phyloP scores from a whole-genome alignment of 306 rosid species.

The Quercus glauca region DNA sequence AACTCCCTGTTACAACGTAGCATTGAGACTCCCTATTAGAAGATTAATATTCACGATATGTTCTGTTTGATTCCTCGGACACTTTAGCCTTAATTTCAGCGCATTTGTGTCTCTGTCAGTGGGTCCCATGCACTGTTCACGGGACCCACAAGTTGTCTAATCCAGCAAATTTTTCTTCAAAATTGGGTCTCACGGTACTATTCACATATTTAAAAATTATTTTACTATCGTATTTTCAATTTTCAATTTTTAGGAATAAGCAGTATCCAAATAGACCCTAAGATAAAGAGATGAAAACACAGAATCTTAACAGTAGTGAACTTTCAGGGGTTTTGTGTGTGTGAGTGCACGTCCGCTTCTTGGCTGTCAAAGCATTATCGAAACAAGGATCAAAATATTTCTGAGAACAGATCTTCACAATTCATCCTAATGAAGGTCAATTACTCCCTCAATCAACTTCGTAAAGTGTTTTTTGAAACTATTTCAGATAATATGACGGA shows the following conservation, averaged over 20 bases:
- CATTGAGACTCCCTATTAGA: not conserved
- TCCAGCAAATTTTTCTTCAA: no score
- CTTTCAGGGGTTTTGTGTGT: not conserved
- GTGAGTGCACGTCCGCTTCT: no score
- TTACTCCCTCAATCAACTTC: not conserved
- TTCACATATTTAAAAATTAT: no score
- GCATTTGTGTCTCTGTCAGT: no score
- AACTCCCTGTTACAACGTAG: conserved; percentile 46
- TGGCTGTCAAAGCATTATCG: not conserved
- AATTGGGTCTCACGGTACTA: no score
- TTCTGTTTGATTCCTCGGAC: not conserved
- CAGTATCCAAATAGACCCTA: no score
- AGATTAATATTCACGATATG: not conserved
- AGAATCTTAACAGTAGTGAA: not conserved
- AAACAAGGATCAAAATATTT: not conserved
- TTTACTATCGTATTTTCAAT: no score
- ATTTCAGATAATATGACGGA: not conserved
- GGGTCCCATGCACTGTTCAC: no score
- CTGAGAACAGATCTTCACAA: not conserved
- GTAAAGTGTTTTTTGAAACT: not conserved
- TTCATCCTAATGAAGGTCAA: not conserved
- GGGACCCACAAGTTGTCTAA: no score
- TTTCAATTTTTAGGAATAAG: no score
- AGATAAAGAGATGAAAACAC: not conserved
- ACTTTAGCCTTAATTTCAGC: no score